These are phyloP conservation scores for Silene vulgaris DNA, from an alignment of 179 eudicot species.

Conservation along the genomic window DNA sequence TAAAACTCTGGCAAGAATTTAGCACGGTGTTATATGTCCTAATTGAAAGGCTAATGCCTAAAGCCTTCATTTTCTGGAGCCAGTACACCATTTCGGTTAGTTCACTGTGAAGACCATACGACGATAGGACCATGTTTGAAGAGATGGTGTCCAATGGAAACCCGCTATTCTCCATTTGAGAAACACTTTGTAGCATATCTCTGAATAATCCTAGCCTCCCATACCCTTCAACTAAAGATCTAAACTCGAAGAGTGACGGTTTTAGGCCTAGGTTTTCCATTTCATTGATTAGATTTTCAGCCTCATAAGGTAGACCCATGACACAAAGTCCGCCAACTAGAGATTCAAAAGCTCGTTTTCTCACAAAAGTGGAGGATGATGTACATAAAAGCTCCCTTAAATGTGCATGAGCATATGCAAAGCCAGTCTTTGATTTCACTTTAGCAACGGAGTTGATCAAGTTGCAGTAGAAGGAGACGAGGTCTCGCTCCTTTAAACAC, in stretches of 20 bases:
- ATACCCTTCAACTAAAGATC: constrained; percentile 56
- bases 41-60: constrained; percentile 38
- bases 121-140: constrained; percentile 71
- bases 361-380: constrained; percentile 54
- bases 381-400: constrained; percentile 31
- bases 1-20: constrained; percentile 55
- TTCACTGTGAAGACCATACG: constrained; percentile 47
- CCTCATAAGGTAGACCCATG: constrained; percentile 56
- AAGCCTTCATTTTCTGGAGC: constrained; percentile 44
- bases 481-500: constrained; percentile 47
- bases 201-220: constrained; percentile 57
- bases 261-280: constrained; percentile 39
- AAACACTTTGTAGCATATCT: constrained; percentile 50
- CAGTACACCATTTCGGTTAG: constrained; percentile 47
- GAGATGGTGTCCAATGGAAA: constrained; percentile 54
- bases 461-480: constrained; percentile 53
- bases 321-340: constrained; percentile 56
- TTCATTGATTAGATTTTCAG: constrained; percentile 51
- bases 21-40: constrained; percentile 64
- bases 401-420: constrained; percentile 28
- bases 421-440: constrained; percentile 44
- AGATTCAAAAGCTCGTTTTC: constrained; percentile 48
- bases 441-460: constrained; percentile 49
- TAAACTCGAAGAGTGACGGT: constrained; percentile 47
- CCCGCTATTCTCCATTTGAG: constrained; percentile 51